Evolutionary conservation across 371 early-diverging fungal genomes (phyloP).

Genomic region (Apophysomyces sp.): DNA sequence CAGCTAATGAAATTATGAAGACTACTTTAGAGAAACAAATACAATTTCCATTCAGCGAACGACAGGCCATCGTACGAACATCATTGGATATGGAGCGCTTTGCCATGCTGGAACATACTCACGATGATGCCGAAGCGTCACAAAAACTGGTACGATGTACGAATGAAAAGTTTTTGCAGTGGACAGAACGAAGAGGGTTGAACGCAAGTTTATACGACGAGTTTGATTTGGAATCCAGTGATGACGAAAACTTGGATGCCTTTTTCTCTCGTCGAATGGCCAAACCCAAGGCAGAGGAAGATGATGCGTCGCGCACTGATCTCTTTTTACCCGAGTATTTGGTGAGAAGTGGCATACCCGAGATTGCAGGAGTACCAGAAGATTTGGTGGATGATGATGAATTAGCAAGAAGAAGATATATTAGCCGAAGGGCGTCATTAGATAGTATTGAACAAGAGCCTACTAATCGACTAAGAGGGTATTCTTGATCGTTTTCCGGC

Average conservation of each 20-base stretch:
- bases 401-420: background rate
- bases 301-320: slow-evolving; percentile 39
- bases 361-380: slow-evolving; percentile 18
- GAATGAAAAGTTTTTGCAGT: slow-evolving; percentile 28
- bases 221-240: slow-evolving; percentile 50
- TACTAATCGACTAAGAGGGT: background rate
- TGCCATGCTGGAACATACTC: slow-evolving; percentile 48
- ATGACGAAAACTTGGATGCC: slow-evolving; percentile 52
- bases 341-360: slow-evolving; percentile 52
- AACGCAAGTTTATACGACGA: slow-evolving; percentile 39
- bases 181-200: slow-evolving; percentile 32
- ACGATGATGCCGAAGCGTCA: slow-evolving; percentile 34
- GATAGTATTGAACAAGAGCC: background rate
- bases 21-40: slow-evolving; percentile 52
- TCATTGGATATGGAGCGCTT: slow-evolving; percentile 59
- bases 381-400: background rate
- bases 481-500: slow-evolving; percentile 2
- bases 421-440: background rate
- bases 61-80: slow-evolving; percentile 47
- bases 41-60: slow-evolving; percentile 54
- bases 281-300: slow-evolving; percentile 40
- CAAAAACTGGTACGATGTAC: slow-evolving; percentile 34
- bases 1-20: slow-evolving; percentile 8
- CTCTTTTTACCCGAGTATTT: slow-evolving; percentile 58
- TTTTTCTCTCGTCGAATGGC: slow-evolving; percentile 54